Conservation (phyloP, 257 asterid genomes). For the Echium plantagineum region DNA sequence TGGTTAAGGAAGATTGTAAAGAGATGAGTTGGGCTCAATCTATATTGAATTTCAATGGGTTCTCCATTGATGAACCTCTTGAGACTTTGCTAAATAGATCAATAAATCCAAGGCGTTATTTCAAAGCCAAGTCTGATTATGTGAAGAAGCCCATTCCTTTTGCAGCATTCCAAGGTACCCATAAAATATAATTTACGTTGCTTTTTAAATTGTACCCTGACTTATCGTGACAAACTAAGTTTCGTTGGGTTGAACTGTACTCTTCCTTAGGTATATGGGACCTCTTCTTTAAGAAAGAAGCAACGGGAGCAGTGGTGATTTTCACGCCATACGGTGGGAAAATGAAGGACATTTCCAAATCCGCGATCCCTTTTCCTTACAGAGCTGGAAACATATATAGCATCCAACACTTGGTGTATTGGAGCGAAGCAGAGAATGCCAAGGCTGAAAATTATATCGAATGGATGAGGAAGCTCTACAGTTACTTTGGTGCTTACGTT, state of each 20-base stretch:
- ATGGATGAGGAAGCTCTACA: conserved; percentile 9
- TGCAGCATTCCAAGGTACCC: conserved; percentile 16
- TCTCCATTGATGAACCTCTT: neutral
- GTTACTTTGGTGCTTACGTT: conserved; percentile 4
- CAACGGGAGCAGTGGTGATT: neutral
- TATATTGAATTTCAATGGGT: conserved; percentile 10
- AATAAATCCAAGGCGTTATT: neutral
- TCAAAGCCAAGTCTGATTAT: conserved; percentile 33
- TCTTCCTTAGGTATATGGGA: conserved; percentile 15
- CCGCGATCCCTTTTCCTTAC: conserved; percentile 11
- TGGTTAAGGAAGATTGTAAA: conserved; percentile 20
- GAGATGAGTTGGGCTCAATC: conserved; percentile 42
- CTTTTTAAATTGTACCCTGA: no score
- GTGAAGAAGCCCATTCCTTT: conserved; percentile 22
- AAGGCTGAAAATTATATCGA: neutral
- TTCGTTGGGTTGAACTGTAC: no score
- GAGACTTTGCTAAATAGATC: neutral
- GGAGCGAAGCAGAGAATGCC: neutral
- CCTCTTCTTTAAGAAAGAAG: conserved; percentile 6
- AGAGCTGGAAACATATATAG: conserved; percentile 6
- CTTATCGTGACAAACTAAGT: no score
- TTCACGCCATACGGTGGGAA: conserved; percentile 10
- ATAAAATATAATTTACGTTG: no score
- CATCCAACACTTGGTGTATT: conserved; percentile 1
- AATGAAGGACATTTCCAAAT: conserved; percentile 2